Evolutionary conservation across 768 basidiomycete genomes (phyloP).

Genomic region (Termitomyces sp.): DNA sequence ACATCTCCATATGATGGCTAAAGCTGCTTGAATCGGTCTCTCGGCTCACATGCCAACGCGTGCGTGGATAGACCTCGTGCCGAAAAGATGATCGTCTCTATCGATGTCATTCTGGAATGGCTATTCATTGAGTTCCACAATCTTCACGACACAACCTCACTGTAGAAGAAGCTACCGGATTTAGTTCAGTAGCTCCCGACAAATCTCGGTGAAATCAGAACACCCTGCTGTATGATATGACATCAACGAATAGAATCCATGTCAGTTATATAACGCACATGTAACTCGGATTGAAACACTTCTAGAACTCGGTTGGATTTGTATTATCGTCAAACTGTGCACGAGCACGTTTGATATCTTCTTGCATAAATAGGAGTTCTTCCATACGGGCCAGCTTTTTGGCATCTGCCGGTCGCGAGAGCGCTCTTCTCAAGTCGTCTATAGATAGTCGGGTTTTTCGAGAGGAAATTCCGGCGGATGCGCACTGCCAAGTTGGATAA

Average conservation of each 20-base stretch:
- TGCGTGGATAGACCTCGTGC: background rate
- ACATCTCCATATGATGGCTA: constrained; percentile 3
- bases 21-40: constrained; percentile 6
- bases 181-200: background rate
- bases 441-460: constrained; percentile 75
- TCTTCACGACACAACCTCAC: constrained; percentile 1
- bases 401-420: constrained; percentile 82
- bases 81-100: background rate
- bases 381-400: constrained; percentile 92
- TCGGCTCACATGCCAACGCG: constrained; percentile 7
- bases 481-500: constrained; percentile 45
- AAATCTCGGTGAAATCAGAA: constrained; percentile 6
- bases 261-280: constrained; percentile 1
- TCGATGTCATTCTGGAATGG: background rate
- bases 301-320: constrained; percentile 40
- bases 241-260: background rate
- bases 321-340: constrained; percentile 60
- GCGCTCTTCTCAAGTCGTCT: constrained; percentile 76
- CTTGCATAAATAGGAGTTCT: constrained; percentile 89
- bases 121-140: background rate
- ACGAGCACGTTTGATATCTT: constrained; percentile 86
- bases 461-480: constrained; percentile 63
- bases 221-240: background rate
- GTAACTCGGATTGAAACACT: background rate
- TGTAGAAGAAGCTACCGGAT: background rate